Percentiles rank a stretch among this genome's conserved stretches.
Evolutionary conservation across 1,284 basidiomycete genomes (phyloP).

Genomic region (Neolentinus lepideus): DNA sequence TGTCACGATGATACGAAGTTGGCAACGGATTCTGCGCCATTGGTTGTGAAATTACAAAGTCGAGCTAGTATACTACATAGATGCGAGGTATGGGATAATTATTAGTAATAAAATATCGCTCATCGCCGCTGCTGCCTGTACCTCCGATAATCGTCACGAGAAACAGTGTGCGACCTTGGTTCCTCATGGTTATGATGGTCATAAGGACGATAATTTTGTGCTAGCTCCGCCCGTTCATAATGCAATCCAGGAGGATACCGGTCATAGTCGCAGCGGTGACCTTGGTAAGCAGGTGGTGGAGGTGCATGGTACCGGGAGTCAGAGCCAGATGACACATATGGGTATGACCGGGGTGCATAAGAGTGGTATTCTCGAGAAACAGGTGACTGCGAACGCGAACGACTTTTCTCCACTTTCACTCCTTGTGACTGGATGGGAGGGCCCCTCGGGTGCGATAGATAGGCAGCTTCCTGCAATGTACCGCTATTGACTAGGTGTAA

Average conservation of each 20-base stretch:
- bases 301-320: background rate
- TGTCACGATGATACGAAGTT: too few species aligned
- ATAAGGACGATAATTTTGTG: too few species aligned
- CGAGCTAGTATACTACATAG: too few species aligned
- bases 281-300: background rate
- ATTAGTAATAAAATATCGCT: background rate
- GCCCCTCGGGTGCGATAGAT: slow-evolving; percentile 98
- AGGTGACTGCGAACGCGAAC: too few species aligned
- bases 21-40: too few species aligned
- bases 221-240: too few species aligned
- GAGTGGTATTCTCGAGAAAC: too few species aligned
- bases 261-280: background rate
- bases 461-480: slow-evolving; percentile 58
- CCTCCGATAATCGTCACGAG: background rate
- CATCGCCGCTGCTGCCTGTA: background rate
- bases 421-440: slow-evolving; percentile 87
- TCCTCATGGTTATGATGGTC: too few species aligned
- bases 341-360: too few species aligned
- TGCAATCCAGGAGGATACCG: too few species aligned
- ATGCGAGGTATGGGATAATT: too few species aligned
- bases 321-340: background rate
- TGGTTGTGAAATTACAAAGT: too few species aligned
- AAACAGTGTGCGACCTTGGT: background rate
- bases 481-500: slow-evolving; percentile 12
- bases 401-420: slow-evolving; percentile 78